These are phyloP conservation scores for Thraustotheca clavata DNA, from an alignment of 352 stramenopile genomes.

Conservation along the genomic window DNA sequence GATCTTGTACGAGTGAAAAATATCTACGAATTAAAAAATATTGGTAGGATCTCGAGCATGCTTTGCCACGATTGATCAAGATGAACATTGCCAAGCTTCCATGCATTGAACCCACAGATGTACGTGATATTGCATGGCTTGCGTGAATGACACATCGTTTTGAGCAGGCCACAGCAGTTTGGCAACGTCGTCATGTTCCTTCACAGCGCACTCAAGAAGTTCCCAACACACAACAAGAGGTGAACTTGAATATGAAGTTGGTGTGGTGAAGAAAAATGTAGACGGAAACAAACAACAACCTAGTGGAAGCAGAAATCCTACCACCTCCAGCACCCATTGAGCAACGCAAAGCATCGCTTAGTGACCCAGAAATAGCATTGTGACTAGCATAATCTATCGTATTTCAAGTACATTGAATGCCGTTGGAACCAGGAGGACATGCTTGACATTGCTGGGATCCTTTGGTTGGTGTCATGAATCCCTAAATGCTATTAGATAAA, in stretches of 20 bases:
- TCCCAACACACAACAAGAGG: background rate
- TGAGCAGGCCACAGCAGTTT: slow-evolving; percentile 1
- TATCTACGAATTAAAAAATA: too few relatives aligned
- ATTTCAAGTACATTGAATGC: too few relatives aligned
- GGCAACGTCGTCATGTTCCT: background rate
- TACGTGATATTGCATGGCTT: background rate
- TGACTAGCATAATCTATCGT: too few relatives aligned
- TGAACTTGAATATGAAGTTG: background rate
- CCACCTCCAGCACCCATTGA: too few relatives aligned
- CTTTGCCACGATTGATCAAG: slow-evolving; percentile 57
- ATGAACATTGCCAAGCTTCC: slow-evolving; percentile 50
- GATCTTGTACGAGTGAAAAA: slow-evolving; percentile 39
- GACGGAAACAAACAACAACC: too few relatives aligned
- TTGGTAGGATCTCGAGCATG: slow-evolving; percentile 44
- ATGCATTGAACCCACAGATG: slow-evolving; percentile 33
- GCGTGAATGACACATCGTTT: background rate
- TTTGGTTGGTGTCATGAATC: background rate
- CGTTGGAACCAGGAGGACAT: background rate
- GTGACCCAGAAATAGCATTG: too few relatives aligned
- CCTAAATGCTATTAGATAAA: background rate
- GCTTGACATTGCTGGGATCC: background rate
- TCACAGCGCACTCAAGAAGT: background rate
- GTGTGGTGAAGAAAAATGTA: too few relatives aligned
- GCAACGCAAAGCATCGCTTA: too few relatives aligned
- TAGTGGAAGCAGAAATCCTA: too few relatives aligned